Percentiles rank a stretch among this genome's conserved stretches.
Conservation (phyloP, 768 basidiomycete species). For the Boletus tomentosulus region DNA sequence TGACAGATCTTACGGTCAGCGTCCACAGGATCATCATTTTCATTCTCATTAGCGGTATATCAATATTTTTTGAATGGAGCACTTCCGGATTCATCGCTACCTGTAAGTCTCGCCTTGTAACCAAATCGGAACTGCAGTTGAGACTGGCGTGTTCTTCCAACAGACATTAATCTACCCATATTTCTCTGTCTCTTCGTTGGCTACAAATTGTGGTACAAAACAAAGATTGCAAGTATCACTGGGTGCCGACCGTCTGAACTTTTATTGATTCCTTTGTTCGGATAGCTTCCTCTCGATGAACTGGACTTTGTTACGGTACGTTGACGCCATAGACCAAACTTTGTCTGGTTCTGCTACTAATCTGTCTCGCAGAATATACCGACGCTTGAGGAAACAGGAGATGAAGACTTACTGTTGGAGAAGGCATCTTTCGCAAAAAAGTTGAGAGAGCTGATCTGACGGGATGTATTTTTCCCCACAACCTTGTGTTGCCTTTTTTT, state of each 20-base stretch:
- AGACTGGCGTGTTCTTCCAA: neutral
- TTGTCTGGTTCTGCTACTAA: neutral
- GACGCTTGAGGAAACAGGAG: neutral
- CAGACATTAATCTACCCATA: neutral
- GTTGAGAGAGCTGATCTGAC: neutral
- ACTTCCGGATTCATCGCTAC: too few species aligned
- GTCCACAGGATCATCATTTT: too few species aligned
- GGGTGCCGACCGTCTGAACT: neutral
- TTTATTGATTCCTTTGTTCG: neutral
- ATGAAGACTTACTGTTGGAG: neutral
- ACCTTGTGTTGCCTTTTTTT: too few species aligned
- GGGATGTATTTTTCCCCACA: too few species aligned
- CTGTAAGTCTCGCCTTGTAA: too few species aligned
- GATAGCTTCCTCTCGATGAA: neutral
- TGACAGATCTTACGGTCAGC: too few species aligned
- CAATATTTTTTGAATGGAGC: too few species aligned
- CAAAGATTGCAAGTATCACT: neutral
- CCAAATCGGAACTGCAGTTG: too few species aligned
- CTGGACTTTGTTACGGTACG: neutral
- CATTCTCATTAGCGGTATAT: too few species aligned
- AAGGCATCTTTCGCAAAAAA: neutral
- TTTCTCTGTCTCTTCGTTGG: neutral
- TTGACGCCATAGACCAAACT: neutral
- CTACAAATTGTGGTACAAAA: neutral
- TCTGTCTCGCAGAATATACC: neutral